Evolutionary conservation across 345 rosid genomes (phyloP).

Genomic region (Sisymbrium altissimum): DNA sequence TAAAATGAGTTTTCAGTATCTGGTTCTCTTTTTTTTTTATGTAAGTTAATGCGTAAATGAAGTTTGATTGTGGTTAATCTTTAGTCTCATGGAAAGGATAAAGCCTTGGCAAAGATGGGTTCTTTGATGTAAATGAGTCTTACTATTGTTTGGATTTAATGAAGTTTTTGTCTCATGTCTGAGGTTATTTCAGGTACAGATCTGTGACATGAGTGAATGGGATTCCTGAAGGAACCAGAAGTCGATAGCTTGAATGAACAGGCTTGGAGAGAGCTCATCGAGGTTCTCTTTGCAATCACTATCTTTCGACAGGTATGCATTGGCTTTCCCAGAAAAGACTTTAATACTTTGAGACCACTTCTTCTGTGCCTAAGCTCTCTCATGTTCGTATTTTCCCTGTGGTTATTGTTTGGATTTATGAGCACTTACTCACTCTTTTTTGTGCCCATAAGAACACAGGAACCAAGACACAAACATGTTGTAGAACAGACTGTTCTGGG

Average conservation of each 20-base stretch:
- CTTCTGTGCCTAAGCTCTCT: slow-evolving; percentile 65
- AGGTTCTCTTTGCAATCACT: too few relatives aligned
- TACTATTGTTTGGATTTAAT: too few relatives aligned
- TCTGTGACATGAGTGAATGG: slow-evolving; percentile 29
- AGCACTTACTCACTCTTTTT: slow-evolving; percentile 87
- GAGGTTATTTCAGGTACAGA: too few relatives aligned
- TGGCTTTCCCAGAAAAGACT: slow-evolving; percentile 99
- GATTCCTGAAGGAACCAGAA: slow-evolving; percentile 89
- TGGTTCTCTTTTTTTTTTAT: too few relatives aligned
- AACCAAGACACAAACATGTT: too few relatives aligned
- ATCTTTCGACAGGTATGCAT: slow-evolving; percentile 86
- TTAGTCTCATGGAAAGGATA: too few relatives aligned
- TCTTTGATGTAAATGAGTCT: too few relatives aligned
- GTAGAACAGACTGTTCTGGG: slow-evolving; percentile 4
- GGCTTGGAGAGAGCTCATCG: slow-evolving; percentile 96
- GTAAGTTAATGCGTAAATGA: too few relatives aligned
- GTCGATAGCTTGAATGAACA: slow-evolving; percentile 94
- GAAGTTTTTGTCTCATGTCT: too few relatives aligned
- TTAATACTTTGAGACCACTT: slow-evolving; percentile 93
- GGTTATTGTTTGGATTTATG: slow-evolving; percentile 70
- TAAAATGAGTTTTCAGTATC: too few relatives aligned
- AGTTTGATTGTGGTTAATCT: too few relatives aligned
- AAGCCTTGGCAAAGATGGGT: too few relatives aligned
- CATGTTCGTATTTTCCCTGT: slow-evolving; percentile 79
- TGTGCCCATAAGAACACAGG: slow-evolving; percentile 77